Base-by-base conservation (phyloP, 228 moss, liverwort and hornwort genomes). In the Sphagnum magellanicum region DNA sequence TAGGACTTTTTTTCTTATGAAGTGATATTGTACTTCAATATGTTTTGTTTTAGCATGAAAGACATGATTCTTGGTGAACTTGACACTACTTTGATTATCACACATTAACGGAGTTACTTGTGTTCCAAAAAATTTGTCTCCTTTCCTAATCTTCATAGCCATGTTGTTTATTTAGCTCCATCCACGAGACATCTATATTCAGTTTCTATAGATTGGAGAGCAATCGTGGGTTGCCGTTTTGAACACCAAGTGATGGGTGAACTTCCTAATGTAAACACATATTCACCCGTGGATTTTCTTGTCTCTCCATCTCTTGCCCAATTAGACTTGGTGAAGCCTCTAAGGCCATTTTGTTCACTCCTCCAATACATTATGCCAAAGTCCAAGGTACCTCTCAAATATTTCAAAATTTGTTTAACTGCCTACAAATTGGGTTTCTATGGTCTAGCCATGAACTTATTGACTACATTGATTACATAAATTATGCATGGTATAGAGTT, bases 11-110 rank as follows among this genome's bases (percentile, higher is more conserved):
- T 69, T 12, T n/a, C 71, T 4, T n/a, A 71, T 51, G 16, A 48
- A 71, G 15, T 71, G 61, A 14, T 60, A 62, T 13, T 71, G 62
- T 48, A 71, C 52, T 14, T 71, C 50, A 15, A 71, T 71, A 16
- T 71, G 61, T 1, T 71, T 71, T 6, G 71, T 60, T 5, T 4
- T 16, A 60, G 63, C 48, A 51, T 71, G 71, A 8, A 71, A 69
- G 0, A 69, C 47, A 47, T 57, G 69, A 55, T 71, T 71, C 47
- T 71, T 52, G 6, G 71, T 14, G 10, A 71, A 15, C 8, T 61
- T 52, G 49, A 71, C 4, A 4, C 4, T 60, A 49, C 50, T 71
- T 16, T 13, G 48, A 60, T 63, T 71, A 17, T 71, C 61, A 47
- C 61, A 70, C 14, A 2, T 62, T 32, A 71, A 11, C 0, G 47